Evolutionary conservation across 352 stramenopile species (phyloP).

Genomic region (Globisporangium nodosum): DNA sequence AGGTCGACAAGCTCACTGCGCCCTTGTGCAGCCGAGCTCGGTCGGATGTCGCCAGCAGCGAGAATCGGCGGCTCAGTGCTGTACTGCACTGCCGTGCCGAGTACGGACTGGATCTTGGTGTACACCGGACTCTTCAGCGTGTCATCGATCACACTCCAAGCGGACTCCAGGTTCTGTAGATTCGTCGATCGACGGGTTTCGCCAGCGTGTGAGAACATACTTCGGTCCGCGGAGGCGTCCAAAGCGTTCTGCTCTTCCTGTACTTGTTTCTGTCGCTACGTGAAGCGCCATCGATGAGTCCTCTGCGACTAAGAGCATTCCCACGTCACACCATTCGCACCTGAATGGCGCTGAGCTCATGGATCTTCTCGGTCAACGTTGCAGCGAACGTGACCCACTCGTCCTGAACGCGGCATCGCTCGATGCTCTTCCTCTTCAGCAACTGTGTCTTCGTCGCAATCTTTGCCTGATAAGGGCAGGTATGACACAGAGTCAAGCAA

Average conservation of each 20-base stretch:
- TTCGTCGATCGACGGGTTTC: slow-evolving; percentile 19
- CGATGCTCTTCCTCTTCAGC: slow-evolving; percentile 32
- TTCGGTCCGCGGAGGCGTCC: slow-evolving; percentile 18
- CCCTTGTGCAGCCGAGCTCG: slow-evolving; percentile 13
- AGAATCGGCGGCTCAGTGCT: slow-evolving; percentile 30
- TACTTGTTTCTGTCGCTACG: slow-evolving; percentile 23
- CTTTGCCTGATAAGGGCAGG: slow-evolving; percentile 16
- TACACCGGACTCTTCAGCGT: slow-evolving; percentile 15
- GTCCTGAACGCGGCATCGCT: slow-evolving; percentile 33
- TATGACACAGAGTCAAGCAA: not conserved
- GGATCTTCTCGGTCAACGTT: slow-evolving; percentile 28
- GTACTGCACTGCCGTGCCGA: slow-evolving; percentile 28
- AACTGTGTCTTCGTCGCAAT: slow-evolving; percentile 39
- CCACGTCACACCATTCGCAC: slow-evolving; percentile 7
- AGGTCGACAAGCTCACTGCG: slow-evolving; percentile 18
- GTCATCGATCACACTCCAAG: slow-evolving; percentile 29
- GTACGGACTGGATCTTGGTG: slow-evolving; percentile 18
- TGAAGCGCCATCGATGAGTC: not conserved
- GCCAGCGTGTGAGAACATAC: slow-evolving; percentile 28
- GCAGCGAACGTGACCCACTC: slow-evolving; percentile 31
- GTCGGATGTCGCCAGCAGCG: slow-evolving; percentile 16
- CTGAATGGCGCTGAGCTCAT: slow-evolving; percentile 24
- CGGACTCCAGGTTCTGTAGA: slow-evolving; percentile 14
- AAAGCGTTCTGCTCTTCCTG: slow-evolving; percentile 36
- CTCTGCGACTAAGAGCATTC: not conserved